Base-by-base conservation (phyloP, 176 grass and related monocot genomes). In the Hordeum marinum region DNA sequence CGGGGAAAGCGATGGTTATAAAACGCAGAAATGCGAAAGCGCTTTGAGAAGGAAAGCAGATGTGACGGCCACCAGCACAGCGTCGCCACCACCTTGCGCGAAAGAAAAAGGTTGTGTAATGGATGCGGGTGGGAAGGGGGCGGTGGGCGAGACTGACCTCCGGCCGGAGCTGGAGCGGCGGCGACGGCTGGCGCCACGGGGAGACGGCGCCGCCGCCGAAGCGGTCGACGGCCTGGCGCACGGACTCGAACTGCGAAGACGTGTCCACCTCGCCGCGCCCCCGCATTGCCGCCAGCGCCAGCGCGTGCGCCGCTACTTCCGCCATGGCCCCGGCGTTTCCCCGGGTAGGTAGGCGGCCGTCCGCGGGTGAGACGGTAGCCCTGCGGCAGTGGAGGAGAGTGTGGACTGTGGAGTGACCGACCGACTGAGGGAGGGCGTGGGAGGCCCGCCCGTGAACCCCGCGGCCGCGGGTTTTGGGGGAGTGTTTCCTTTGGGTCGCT, bases 261-360 rank as follows among this genome's bases (percentile, higher is more conserved):
- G 89, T 90, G 87, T 98, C 96, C 60, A 98, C 96, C 96, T 93
- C 92, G 59, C 90, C 91, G 50, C 79, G 85, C 18, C 85, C 87
- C 39, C 59, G 80, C 89, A 83, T 92, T 79, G 34, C 58, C 57
- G 72, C 70, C 63, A 40, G 43, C 79, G 72, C 66, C 65, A 15
- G 29, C 9, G 64, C 45, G 17, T 21, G n/a, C 66, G 63, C 54
- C 75, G 61, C 18, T 50, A 55, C 50, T 20, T 55, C 50, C 17
- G 50, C 50, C 50, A 55, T 55, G 50, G 57, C 21, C 18, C 45
- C 45, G 45, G 4, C 45, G 45, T 46, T 46, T 46, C 12, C 43
- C 11, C 55, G 55, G 55, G n/a, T n/a, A n/a, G 55, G 55, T 24
- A 59, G 21, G 57, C 50, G 50, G 50, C 50, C 50, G 50, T 29